Conservation (phyloP, 2,329 filamentous ascomycete genomes). For the Clarireedia paspali region DNA sequence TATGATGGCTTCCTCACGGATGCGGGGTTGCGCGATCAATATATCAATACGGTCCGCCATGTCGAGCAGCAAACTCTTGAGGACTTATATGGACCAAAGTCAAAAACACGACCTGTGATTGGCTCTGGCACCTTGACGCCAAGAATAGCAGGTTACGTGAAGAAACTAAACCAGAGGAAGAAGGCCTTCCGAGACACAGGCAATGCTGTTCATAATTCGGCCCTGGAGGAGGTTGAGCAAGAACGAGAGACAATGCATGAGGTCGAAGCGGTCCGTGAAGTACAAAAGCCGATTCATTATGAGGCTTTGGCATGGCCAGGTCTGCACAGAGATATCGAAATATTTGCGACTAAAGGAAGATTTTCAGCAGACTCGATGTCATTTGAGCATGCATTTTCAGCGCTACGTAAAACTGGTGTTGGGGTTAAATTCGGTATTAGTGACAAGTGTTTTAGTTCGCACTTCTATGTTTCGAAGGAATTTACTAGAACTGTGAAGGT, state of each 20-base stretch:
- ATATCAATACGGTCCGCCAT: constrained; percentile 39
- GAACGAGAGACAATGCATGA: constrained; percentile 41
- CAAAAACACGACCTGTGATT: constrained; percentile 13
- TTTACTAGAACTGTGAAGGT: constrained; percentile 40
- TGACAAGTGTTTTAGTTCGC: constrained; percentile 17
- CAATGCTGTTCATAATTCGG: constrained; percentile 38
- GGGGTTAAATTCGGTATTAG: constrained; percentile 31
- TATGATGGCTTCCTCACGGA: constrained; percentile 36
- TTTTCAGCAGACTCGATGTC: constrained; percentile 32
- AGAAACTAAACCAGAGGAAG: constrained; percentile 29
- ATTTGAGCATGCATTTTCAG: constrained; percentile 36
- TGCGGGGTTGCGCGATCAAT: constrained; percentile 30
- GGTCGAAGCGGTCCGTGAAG: constrained; percentile 38
- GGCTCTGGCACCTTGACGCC: constrained; percentile 2
- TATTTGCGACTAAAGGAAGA: constrained; percentile 39
- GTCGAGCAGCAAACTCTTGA: constrained; percentile 49
- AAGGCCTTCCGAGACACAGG: constrained; percentile 37
- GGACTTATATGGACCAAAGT: constrained; percentile 44
- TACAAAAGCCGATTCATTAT: constrained; percentile 35
- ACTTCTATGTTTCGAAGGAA: constrained; percentile 37
- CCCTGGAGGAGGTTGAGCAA: constrained; percentile 46
- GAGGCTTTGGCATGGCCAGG: constrained; percentile 34
- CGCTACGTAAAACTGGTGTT: constrained; percentile 33
- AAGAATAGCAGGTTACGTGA: constrained; percentile 22
- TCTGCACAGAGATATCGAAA: constrained; percentile 39